These are phyloP conservation scores for Choanephora cucurbitarum DNA, from an alignment of 371 early-diverging fungal genomes.

Conservation along the genomic window DNA sequence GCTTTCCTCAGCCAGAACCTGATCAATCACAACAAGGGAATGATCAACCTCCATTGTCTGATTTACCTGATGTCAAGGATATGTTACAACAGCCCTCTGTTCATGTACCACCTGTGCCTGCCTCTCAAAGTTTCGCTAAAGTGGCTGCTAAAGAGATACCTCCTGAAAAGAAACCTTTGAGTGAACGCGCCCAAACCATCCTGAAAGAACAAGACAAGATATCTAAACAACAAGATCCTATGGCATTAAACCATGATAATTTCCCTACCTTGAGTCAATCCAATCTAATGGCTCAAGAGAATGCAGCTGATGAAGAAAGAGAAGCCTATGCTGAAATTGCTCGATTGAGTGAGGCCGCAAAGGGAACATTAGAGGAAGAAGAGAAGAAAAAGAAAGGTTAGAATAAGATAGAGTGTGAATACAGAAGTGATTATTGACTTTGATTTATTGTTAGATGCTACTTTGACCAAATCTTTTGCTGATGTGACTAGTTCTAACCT, in stretches of 20 bases:
- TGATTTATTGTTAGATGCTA: constrained; percentile 5
- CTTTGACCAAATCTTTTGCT: constrained; percentile 32
- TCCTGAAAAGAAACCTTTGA: constrained; percentile 23
- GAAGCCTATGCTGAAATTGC: constrained; percentile 34
- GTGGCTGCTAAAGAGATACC: constrained; percentile 40
- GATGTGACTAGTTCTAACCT: constrained; percentile 38
- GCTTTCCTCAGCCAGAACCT: constrained; percentile 32
- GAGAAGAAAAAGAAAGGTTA: constrained; percentile 5
- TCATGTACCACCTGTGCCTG: constrained; percentile 39
- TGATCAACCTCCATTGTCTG: constrained; percentile 22
- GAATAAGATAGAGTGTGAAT: not conserved
- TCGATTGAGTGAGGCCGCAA: constrained; percentile 24
- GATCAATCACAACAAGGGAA: constrained; percentile 6
- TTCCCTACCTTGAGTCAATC: constrained; percentile 42
- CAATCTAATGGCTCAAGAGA: constrained; percentile 31
- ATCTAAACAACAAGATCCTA: constrained; percentile 8
- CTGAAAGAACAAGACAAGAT: constrained; percentile 12
- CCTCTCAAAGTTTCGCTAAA: constrained; percentile 42
- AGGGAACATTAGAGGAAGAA: constrained; percentile 9
- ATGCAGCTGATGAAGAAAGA: constrained; percentile 25
- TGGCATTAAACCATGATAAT: constrained; percentile 29
- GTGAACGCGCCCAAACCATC: constrained; percentile 20
- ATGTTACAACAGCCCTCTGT: constrained; percentile 40
- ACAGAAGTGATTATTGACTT: not conserved
- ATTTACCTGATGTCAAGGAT: constrained; percentile 47